Conservation (phyloP, 768 basidiomycete species). For the Termitomyces sp. region DNA sequence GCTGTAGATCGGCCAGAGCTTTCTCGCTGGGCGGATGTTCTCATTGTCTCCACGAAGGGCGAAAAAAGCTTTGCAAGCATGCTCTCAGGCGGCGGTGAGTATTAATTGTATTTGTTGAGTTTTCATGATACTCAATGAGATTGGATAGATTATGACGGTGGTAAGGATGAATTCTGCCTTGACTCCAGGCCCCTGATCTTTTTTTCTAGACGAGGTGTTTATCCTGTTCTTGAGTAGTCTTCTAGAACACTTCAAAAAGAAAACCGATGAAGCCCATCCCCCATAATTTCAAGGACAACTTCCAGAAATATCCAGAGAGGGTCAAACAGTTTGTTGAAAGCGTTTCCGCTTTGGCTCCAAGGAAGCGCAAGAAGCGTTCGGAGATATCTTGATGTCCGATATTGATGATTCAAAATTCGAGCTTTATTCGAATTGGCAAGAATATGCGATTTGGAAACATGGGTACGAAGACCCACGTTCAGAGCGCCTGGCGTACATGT, state of each 20-base stretch:
- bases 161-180: conserved; percentile 30
- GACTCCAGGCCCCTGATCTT: not conserved
- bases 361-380: conserved; percentile 37
- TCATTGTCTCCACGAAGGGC: conserved; percentile 60
- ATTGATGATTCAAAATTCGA: conserved; percentile 53
- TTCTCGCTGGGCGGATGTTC: conserved; percentile 49
- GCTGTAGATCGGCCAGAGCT: conserved; percentile 53
- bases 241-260: conserved; percentile 47
- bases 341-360: conserved; percentile 18
- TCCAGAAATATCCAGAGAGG: conserved; percentile 48
- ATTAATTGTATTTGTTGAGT: not conserved
- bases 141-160: conserved; percentile 68
- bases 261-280: conserved; percentile 42
- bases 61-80: conserved; percentile 56
- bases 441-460: conserved; percentile 43
- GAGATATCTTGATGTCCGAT: conserved; percentile 45
- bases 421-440: conserved; percentile 61
- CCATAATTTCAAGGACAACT: conserved; percentile 38
- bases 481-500: conserved; percentile 66
- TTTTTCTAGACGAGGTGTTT: conserved; percentile 47
- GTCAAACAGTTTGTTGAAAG: conserved; percentile 42
- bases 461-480: conserved; percentile 48
- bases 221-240: conserved; percentile 42
- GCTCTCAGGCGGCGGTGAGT: conserved; percentile 74
- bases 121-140: not conserved